Percentiles rank a stretch among this genome's conserved stretches.
phyloP scores from a whole-genome alignment of 768 basidiomycete species.

The Infundibulicybe gibba region DNA sequence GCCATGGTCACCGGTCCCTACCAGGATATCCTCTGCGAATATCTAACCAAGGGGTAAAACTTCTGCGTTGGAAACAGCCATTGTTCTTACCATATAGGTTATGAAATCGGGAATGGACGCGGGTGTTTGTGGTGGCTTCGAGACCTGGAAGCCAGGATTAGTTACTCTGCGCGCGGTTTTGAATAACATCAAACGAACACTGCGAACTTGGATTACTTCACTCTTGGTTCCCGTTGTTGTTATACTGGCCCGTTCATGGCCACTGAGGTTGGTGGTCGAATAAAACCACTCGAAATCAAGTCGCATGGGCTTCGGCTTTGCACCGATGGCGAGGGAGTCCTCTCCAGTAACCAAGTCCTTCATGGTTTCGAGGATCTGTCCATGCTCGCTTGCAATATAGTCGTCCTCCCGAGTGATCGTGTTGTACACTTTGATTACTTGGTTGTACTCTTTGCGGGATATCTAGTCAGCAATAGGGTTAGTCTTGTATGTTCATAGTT shows the following conservation, averaged over 20 bases:
- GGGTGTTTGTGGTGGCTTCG: conserved; percentile 2
- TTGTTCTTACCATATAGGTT: conserved; percentile 2
- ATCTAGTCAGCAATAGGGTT: background rate
- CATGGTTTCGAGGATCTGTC: conserved; percentile 5
- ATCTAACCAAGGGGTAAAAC: background rate
- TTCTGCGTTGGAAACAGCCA: background rate
- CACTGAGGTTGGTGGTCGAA: conserved; percentile 1
- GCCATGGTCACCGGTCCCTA: conserved; percentile 4
- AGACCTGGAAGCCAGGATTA: background rate
- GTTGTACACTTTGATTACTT: conserved; percentile 3
- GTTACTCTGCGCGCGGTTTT: background rate
- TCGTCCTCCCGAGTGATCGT: conserved; percentile 2
- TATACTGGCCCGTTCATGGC: conserved; percentile 1
- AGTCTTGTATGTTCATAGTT: background rate
- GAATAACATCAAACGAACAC: background rate
- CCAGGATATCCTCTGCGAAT: conserved; percentile 9
- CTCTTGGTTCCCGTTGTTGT: conserved; percentile 1
- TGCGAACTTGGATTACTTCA: conserved; percentile 2
- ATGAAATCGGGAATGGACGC: conserved; percentile 1
- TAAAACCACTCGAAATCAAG: conserved; percentile 8
- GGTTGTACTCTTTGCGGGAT: conserved; percentile 4
- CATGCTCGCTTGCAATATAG: conserved; percentile 1
- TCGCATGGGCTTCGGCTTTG: conserved; percentile 2
- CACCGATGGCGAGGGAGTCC: conserved; percentile 4
- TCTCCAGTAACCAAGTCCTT: conserved; percentile 3